These are phyloP conservation scores for Saturnispora ahearnii DNA, from an alignment of 805 yeast genomes.

Conservation along the genomic window DNA sequence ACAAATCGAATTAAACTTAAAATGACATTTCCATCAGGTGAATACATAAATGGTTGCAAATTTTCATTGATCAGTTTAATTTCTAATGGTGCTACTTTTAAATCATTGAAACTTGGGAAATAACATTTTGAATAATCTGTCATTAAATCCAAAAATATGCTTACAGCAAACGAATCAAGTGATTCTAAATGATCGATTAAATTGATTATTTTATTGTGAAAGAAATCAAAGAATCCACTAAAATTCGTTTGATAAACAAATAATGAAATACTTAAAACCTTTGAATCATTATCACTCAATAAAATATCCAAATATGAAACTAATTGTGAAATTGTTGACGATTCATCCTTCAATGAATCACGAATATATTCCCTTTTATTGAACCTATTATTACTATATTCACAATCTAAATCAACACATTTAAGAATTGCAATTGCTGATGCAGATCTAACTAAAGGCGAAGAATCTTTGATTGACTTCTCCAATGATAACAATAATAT, in stretches of 20 bases:
- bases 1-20: conserved; percentile 51
- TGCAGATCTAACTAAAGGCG: conserved; percentile 71
- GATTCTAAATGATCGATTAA: conserved; percentile 30
- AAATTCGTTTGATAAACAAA: conserved; percentile 45
- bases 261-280: conserved; percentile 65
- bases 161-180: conserved; percentile 71
- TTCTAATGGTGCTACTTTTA: conserved; percentile 32
- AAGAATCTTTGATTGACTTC: conserved; percentile 57
- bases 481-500: conserved; percentile 67
- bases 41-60: conserved; percentile 36
- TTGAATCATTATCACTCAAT: conserved; percentile 54
- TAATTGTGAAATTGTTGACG: conserved; percentile 41
- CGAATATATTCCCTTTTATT: conserved; percentile 3
- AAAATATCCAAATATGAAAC: conserved; percentile 41
- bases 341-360: conserved; percentile 18
- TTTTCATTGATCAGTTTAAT: conserved; percentile 43
- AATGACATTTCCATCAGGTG: conserved; percentile 51
- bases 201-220: conserved; percentile 63
- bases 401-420: conserved; percentile 30
- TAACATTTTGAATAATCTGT: conserved; percentile 57
- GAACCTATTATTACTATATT: conserved; percentile 16
- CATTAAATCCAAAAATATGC: conserved; percentile 48
- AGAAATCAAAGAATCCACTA: conserved; percentile 48
- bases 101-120: conserved; percentile 29
- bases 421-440: conserved; percentile 70